Evolutionary conservation across 371 early-diverging fungal genomes (phyloP).

Genomic region (Zychaea mexicana): DNA sequence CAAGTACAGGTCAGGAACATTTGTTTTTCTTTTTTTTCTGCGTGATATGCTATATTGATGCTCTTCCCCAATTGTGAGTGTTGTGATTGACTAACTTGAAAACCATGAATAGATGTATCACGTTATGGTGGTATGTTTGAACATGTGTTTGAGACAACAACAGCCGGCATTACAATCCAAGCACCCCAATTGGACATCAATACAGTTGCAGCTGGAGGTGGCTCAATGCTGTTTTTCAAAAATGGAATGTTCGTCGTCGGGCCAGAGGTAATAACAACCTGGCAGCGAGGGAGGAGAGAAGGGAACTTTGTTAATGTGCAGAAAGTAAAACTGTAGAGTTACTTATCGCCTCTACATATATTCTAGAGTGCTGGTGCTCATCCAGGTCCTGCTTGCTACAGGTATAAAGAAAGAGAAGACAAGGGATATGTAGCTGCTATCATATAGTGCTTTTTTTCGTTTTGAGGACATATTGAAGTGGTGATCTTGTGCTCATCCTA

Average conservation of each 20-base stretch:
- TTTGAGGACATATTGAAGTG: too few relatives aligned
- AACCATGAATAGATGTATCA: slow-evolving; percentile 72
- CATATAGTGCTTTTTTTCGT: too few relatives aligned
- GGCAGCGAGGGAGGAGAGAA: neutral
- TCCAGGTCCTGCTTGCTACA: slow-evolving; percentile 93
- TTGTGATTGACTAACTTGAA: neutral
- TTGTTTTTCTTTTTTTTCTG: neutral
- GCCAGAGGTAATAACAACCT: slow-evolving; percentile 62
- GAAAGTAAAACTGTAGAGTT: neutral
- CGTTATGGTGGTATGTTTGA: slow-evolving; percentile 90
- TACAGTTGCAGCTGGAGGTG: slow-evolving; percentile 96
- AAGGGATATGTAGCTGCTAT: too few relatives aligned
- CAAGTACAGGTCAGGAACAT: slow-evolving; percentile 65
- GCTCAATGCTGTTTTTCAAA: slow-evolving; percentile 89
- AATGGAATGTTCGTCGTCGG: slow-evolving; percentile 96
- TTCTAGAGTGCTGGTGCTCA: slow-evolving; percentile 87
- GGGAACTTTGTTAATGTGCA: neutral
- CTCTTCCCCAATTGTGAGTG: too few relatives aligned
- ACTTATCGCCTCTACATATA: too few relatives aligned
- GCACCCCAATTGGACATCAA: slow-evolving; percentile 96
- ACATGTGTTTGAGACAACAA: slow-evolving; percentile 94
- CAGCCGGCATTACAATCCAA: slow-evolving; percentile 93
- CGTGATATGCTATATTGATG: too few relatives aligned
- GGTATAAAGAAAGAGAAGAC: slow-evolving; percentile 17
- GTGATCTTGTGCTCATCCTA: too few relatives aligned